Percentiles rank a stretch among this genome's conserved stretches.
These are phyloP conservation scores for Leucocoprinus sp. DNA, from an alignment of 768 basidiomycete species.

Conservation along the genomic window DNA sequence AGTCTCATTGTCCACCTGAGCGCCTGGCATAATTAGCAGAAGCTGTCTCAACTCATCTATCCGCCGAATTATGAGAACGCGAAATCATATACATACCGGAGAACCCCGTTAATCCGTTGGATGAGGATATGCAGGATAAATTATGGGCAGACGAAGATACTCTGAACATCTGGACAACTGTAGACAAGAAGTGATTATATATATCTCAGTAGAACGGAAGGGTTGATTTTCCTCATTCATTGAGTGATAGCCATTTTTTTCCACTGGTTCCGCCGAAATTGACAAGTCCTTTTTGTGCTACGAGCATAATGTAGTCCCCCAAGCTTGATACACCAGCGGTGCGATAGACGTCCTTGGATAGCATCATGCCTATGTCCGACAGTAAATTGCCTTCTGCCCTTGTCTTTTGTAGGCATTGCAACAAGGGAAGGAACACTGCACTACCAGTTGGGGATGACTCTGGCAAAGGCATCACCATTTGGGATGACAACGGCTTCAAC, in stretches of 20 bases:
- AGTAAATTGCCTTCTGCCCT: conserved; percentile 4
- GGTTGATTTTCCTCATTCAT: not conserved
- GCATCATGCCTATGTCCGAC: conserved; percentile 3
- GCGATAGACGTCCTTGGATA: conserved; percentile 18
- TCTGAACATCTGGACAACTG: conserved; percentile 49
- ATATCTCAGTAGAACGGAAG: too few species aligned
- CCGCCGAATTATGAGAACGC: conserved; percentile 29
- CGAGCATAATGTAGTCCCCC: conserved; percentile 23
- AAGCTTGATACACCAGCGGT: conserved; percentile 25
- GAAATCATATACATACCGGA: conserved; percentile 51
- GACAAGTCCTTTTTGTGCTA: conserved; percentile 20
- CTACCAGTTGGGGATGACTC: not conserved
- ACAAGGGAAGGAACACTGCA: conserved; percentile 4
- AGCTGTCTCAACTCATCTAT: conserved; percentile 13
- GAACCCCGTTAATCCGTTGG: conserved; percentile 26
- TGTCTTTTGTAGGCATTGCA: conserved; percentile 1
- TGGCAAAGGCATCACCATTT: too few species aligned
- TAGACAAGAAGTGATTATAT: conserved; percentile 20
- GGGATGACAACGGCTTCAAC: too few species aligned
- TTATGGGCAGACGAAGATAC: conserved; percentile 54
- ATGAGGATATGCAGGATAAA: conserved; percentile 40
- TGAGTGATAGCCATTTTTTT: conserved; percentile 10
- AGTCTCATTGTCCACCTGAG: conserved; percentile 13
- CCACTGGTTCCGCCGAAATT: conserved; percentile 8
- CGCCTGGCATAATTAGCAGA: conserved; percentile 10